These are phyloP conservation scores for Austroboletus eburneus DNA, from an alignment of 768 basidiomycete species.

Conservation along the genomic window DNA sequence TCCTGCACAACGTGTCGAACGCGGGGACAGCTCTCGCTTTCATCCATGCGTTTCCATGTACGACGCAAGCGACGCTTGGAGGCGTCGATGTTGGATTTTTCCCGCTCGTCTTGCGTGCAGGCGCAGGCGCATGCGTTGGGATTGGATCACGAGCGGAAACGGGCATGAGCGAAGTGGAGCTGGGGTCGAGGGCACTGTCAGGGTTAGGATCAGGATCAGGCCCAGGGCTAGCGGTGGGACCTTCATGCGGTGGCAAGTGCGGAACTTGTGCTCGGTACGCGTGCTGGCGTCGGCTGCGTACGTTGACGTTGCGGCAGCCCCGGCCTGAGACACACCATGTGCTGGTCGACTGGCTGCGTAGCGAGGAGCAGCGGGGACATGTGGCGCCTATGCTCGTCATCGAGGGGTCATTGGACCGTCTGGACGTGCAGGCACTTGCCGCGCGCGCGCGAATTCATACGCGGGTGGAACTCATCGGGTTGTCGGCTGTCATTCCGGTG, in stretches of 20 bases:
- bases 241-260: neutral
- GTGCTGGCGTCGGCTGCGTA: conserved; percentile 18
- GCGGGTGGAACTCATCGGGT: conserved; percentile 16
- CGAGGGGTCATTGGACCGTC: conserved; percentile 13
- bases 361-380: conserved; percentile 7
- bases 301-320: conserved; percentile 21
- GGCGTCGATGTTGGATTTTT: conserved; percentile 26
- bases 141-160: neutral
- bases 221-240: neutral
- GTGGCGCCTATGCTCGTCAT: conserved; percentile 15
- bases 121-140: neutral
- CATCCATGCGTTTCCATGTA: conserved; percentile 25
- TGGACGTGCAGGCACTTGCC: conserved; percentile 16
- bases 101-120: conserved; percentile 12
- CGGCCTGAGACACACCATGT: conserved; percentile 18
- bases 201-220: neutral
- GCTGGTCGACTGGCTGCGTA: conserved; percentile 21
- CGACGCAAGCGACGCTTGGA: conserved; percentile 19
- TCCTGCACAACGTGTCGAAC: conserved; percentile 25
- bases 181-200: neutral
- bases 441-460: conserved; percentile 9
- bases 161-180: conserved; percentile 1
- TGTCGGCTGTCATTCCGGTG: conserved; percentile 3
- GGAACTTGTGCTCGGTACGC: conserved; percentile 4
- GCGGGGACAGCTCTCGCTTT: conserved; percentile 21